Evolutionary conservation across 371 early-diverging fungal genomes (phyloP).

Genomic region (Cokeromyces recurvatus): DNA sequence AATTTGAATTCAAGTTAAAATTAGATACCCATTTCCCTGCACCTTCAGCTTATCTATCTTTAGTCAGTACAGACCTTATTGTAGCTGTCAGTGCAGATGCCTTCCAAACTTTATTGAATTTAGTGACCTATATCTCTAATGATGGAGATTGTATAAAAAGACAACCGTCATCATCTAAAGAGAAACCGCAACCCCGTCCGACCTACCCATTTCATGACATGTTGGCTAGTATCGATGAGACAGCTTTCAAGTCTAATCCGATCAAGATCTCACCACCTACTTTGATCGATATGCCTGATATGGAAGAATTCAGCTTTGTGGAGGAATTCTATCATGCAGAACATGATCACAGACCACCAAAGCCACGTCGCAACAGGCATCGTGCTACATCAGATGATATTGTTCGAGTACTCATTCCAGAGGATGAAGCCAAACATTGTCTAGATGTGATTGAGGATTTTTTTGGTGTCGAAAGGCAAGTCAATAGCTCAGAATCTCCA

Average conservation of each 20-base stretch:
- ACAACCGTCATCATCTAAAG: neutral
- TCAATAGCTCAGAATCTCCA: constrained; percentile 7
- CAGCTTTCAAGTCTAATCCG: constrained; percentile 39
- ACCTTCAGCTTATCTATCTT: constrained; percentile 7
- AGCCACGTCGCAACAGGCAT: constrained; percentile 27
- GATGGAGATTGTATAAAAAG: constrained; percentile 16
- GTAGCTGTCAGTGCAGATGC: constrained; percentile 74
- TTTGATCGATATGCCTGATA: constrained; percentile 11
- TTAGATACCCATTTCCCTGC: constrained; percentile 20
- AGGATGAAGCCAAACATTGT: constrained; percentile 16
- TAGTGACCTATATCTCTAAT: constrained; percentile 42
- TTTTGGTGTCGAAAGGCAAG: constrained; percentile 40
- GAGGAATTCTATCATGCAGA: constrained; percentile 45
- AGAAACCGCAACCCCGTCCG: neutral
- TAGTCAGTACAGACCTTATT: constrained; percentile 21
- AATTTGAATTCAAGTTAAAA: constrained; percentile 36
- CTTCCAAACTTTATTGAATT: constrained; percentile 55
- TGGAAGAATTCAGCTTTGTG: constrained; percentile 38
- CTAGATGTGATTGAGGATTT: constrained; percentile 60
- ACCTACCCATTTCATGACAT: constrained; percentile 14
- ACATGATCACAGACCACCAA: constrained; percentile 13
- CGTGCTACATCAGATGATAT: constrained; percentile 12
- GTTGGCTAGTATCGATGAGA: constrained; percentile 56
- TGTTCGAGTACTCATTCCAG: constrained; percentile 9
- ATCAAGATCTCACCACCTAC: constrained; percentile 11